These are phyloP conservation scores for Aphelidium insulamus DNA, from an alignment of 371 early-diverging fungal genomes.

Conservation along the genomic window DNA sequence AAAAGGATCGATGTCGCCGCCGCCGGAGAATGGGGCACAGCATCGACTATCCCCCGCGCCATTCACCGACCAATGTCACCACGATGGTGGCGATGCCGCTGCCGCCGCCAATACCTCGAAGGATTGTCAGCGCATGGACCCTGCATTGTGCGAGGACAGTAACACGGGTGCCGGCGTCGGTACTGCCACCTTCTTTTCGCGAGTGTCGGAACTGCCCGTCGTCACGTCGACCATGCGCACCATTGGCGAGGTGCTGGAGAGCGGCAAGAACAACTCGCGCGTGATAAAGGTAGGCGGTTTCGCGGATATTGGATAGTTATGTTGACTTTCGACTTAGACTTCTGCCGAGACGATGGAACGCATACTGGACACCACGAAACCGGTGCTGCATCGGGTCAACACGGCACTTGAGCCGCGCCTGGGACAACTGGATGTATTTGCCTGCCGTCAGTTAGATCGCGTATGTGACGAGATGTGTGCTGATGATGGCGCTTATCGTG, in stretches of 20 bases:
- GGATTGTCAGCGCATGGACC: no score
- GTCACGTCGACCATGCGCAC: constrained; percentile 41
- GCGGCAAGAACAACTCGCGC: constrained; percentile 38
- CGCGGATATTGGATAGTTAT: no score
- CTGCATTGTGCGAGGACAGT: no score
- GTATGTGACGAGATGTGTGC: constrained; percentile 9
- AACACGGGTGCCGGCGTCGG: no score
- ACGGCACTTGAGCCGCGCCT: constrained; percentile 31
- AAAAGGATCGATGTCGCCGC: no score
- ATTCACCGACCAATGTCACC: no score
- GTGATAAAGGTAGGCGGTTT: constrained; percentile 49
- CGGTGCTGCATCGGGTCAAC: constrained; percentile 36
- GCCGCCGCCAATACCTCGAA: no score
- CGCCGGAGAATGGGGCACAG: no score
- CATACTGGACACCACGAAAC: constrained; percentile 30
- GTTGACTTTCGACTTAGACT: no score
- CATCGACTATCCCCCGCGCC: no score
- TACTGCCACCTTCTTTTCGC: no score
- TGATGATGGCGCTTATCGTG: not conserved
- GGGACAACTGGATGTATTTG: constrained; percentile 42
- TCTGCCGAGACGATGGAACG: constrained; percentile 59
- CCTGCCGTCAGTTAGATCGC: constrained; percentile 44
- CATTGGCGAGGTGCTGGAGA: constrained; percentile 32
- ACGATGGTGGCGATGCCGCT: no score
- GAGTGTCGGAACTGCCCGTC: constrained; percentile 54